Conservation (phyloP, 2,329 filamentous ascomycete species). For the Neoascochyta sp. region DNA sequence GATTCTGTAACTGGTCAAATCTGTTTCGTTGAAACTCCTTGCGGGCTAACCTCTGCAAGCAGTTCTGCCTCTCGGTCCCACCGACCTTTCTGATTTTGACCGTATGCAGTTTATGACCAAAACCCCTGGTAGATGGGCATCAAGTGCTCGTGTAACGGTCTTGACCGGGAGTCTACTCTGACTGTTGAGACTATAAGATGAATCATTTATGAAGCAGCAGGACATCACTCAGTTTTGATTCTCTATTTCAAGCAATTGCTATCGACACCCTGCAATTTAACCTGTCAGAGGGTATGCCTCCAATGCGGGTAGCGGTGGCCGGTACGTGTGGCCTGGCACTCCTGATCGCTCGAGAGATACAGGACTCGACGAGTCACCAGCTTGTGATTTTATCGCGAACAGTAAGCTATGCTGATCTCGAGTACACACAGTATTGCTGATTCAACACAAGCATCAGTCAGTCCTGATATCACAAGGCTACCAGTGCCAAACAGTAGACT, state of each 20-base stretch:
- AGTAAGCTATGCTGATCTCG: slow-evolving; percentile 44
- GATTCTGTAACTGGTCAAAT: too few relatives aligned
- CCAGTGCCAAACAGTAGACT: slow-evolving; percentile 68
- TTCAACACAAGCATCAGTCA: slow-evolving; percentile 48
- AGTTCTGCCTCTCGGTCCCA: too few relatives aligned
- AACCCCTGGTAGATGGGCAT: slow-evolving; percentile 32
- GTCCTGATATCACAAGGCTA: slow-evolving; percentile 56
- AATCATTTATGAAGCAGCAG: not conserved
- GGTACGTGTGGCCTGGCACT: slow-evolving; percentile 59
- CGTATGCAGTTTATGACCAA: too few relatives aligned
- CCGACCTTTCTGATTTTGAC: too few relatives aligned
- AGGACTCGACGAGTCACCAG: slow-evolving; percentile 60
- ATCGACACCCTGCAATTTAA: too few relatives aligned
- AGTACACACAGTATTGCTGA: slow-evolving; percentile 8
- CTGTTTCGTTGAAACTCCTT: too few relatives aligned
- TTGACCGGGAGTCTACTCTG: too few relatives aligned
- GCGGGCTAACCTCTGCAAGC: too few relatives aligned
- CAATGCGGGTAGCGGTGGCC: slow-evolving; percentile 61
- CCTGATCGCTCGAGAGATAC: slow-evolving; percentile 57
- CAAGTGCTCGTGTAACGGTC: slow-evolving; percentile 14
- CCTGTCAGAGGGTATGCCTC: slow-evolving; percentile 25
- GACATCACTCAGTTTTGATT: too few relatives aligned
- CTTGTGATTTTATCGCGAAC: slow-evolving; percentile 67
- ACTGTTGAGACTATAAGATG: too few relatives aligned
- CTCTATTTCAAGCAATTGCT: too few relatives aligned